Percentiles rank a stretch among this genome's conserved stretches.
Evolutionary conservation across 805 yeast species (phyloP).

Genomic region (Monosporozyma aerobia): DNA sequence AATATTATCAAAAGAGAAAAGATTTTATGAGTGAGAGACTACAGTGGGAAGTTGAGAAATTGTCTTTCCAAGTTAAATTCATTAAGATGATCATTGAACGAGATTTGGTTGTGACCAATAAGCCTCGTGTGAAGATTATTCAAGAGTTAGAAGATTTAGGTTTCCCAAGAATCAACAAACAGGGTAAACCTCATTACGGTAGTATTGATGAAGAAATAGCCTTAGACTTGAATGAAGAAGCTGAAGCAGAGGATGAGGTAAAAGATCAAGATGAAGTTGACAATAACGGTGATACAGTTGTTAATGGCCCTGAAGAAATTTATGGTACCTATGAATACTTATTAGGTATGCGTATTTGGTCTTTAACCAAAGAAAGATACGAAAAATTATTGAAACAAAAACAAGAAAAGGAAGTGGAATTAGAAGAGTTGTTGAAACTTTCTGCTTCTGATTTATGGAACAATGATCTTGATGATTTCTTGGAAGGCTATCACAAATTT

Average conservation of each 20-base stretch:
- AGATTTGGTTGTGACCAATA: constrained; percentile 62
- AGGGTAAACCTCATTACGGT: constrained; percentile 53
- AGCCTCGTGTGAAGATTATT: constrained; percentile 55
- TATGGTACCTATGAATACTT: constrained; percentile 74
- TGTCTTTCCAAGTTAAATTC: constrained; percentile 80
- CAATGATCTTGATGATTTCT: constrained; percentile 68
- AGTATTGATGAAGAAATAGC: constrained; percentile 24
- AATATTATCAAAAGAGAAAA: constrained; percentile 84
- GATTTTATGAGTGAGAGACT: constrained; percentile 63
- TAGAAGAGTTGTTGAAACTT: constrained; percentile 52
- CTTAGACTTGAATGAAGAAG: constrained; percentile 31
- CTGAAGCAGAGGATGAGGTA: constrained; percentile 31
- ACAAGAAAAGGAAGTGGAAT: constrained; percentile 62
- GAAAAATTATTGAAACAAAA: constrained; percentile 67
- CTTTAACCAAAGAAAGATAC: constrained; percentile 83
- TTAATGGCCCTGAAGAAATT: constrained; percentile 40
- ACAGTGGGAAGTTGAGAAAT: constrained; percentile 64
- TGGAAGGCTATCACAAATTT: constrained; percentile 57
- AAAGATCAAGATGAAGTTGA: constrained; percentile 34
- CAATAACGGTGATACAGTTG: constrained; percentile 28
- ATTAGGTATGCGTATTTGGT: constrained; percentile 88
- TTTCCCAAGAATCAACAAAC: constrained; percentile 69
- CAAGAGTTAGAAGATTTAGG: constrained; percentile 51
- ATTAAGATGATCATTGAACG: constrained; percentile 81
- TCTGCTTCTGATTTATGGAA: constrained; percentile 86